Evolutionary conservation across 202 grass and related monocot genomes (phyloP), one percentile per base, ranked within the genome.

Genomic region (Setaria italica): DNA sequence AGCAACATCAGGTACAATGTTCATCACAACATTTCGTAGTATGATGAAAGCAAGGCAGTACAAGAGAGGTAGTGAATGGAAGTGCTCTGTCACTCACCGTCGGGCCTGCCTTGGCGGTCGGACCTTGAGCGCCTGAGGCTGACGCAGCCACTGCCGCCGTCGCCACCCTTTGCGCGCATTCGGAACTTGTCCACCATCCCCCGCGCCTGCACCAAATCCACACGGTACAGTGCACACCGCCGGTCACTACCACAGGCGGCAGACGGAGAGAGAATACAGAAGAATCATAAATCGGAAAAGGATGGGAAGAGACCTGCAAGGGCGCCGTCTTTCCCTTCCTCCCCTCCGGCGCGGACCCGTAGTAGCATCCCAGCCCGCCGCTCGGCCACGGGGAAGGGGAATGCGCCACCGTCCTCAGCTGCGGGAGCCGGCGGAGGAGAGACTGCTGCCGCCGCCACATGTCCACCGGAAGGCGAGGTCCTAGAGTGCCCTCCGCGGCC

Each of bases 131-230:
- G 93, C 35, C 86, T 76, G 54, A 92, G 39, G 91, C 96, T 99
- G 83, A 84, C 82, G 72, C 93, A 95, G 33, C 90, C 93, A 60
- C 84, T 92, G 21, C 93, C 93, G 29, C 91, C 93, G 11, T 95
- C 93, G 4, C 91, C 96, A 34, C 96, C 93, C 80, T 90, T 98
- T 63, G 96, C 93, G 80, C 84, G 82, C 56, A 98, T n/a, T 16
- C 86, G 81, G 60, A 95, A 92, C 72, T 77, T 92, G 73, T 95
- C 93, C 78, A 94, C 84, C 95, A 95, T 95, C 29, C 80, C 92
- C 84, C 84, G 84, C 46, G 92, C 86, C 95, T 98, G 78, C 74
- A 85, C 15, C 34, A 50, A 59, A 33, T 3, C 59, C 60, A 79
- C 59, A 62, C n/a, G 51, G 5, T 29, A 32, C 41, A 53, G 0